Conservation (phyloP, 2,329 filamentous ascomycete species). For the Trichoderma polysporum region DNA sequence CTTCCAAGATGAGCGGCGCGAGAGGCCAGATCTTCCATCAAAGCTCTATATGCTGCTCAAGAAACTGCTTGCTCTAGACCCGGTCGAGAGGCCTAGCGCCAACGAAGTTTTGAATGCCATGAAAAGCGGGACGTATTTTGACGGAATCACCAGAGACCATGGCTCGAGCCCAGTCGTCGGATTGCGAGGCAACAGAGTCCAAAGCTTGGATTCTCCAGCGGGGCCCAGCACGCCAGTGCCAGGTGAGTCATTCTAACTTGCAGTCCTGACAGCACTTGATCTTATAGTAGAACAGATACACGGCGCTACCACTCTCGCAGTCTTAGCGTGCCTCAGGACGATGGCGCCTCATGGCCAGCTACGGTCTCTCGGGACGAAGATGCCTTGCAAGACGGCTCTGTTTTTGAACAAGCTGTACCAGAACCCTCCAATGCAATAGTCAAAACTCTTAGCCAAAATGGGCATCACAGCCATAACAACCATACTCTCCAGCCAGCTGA, state of each 20-base stretch:
- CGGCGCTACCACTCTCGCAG: conserved; percentile 28
- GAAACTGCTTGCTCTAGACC: conserved; percentile 74
- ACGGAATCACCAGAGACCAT: conserved; percentile 41
- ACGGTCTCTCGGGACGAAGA: not conserved
- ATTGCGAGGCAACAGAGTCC: conserved; percentile 49
- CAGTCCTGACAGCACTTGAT: conserved; percentile 30
- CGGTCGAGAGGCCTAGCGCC: conserved; percentile 75
- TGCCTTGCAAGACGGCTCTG: not conserved
- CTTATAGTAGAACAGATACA: conserved; percentile 33
- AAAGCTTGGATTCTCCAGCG: conserved; percentile 56
- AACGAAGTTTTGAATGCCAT: conserved; percentile 81
- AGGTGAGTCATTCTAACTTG: conserved; percentile 34
- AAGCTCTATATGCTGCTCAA: conserved; percentile 84
- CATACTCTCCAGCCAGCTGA: not conserved
- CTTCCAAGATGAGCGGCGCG: conserved; percentile 73
- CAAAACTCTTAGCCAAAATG: conserved; percentile 13
- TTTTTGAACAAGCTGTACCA: not conserved
- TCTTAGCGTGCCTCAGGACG: conserved; percentile 4
- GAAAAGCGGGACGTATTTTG: conserved; percentile 60
- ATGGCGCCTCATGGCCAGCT: conserved; percentile 3
- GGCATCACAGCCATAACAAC: not conserved
- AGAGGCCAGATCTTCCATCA: conserved; percentile 78
- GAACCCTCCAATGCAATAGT: conserved; percentile 17
- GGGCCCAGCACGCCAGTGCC: conserved; percentile 49
- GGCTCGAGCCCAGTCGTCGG: conserved; percentile 39